Conservation (phyloP, 108 stramenopile genomes). For the Stephanodiscus minutulus region DNA sequence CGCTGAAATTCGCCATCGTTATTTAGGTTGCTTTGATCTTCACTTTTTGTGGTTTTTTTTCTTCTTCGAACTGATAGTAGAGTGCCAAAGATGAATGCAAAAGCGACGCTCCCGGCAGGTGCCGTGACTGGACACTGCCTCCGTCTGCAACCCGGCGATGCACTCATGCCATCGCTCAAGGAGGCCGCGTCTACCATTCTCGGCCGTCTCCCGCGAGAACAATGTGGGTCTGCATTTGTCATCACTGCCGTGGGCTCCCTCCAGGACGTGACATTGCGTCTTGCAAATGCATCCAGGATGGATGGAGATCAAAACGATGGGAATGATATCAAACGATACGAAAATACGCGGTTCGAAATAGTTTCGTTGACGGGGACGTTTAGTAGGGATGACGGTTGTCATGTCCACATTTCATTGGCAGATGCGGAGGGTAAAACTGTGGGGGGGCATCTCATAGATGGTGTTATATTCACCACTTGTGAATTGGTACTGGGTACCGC, state of each 20-base stretch:
- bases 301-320: conserved; percentile 11
- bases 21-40: too few relatives aligned
- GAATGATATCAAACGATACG: conserved; percentile 59
- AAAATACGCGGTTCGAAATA: conserved; percentile 65
- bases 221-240: conserved; percentile 58
- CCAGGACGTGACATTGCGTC: conserved; percentile 61
- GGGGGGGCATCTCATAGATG: conserved; percentile 80
- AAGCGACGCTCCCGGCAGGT: conserved; percentile 43
- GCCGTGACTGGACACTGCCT: conserved; percentile 54
- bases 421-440: conserved; percentile 55
- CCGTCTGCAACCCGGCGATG: conserved; percentile 59
- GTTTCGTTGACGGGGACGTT: conserved; percentile 77
- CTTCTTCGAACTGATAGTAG: too few relatives aligned
- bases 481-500: conserved; percentile 79
- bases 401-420: conserved; percentile 59
- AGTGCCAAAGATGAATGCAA: conserved; percentile 9
- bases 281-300: conserved; percentile 62
- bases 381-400: conserved; percentile 50
- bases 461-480: conserved; percentile 71
- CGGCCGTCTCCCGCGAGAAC: conserved; percentile 23
- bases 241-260: conserved; percentile 75
- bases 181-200: conserved; percentile 41
- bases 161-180: conserved; percentile 55
- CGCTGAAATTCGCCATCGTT: too few relatives aligned
- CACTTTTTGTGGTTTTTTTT: too few relatives aligned